Conservation (phyloP, 306 rosid species). For the Cucurbita maxima region DNA sequence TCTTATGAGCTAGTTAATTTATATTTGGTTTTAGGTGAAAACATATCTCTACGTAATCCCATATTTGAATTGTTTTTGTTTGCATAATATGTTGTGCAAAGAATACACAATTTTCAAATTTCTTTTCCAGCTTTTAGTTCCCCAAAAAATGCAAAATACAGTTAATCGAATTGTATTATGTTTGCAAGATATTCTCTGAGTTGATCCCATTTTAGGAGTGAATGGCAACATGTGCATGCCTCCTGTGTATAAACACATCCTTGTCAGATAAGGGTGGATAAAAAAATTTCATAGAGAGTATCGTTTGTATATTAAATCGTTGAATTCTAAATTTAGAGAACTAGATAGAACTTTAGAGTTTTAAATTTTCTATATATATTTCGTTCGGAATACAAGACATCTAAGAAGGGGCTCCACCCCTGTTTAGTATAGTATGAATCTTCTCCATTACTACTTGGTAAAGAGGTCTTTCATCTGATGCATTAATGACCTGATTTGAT, state of each 20-base stretch:
- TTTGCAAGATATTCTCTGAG: neutral
- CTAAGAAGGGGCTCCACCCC: neutral
- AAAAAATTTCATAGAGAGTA: neutral
- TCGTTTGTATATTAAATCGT: neutral
- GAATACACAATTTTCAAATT: neutral
- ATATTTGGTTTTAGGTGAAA: neutral
- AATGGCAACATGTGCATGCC: neutral
- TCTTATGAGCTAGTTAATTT: neutral
- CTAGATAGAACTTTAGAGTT: neutral
- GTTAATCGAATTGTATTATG: neutral
- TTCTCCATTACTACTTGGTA: neutral
- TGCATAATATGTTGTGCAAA: neutral
- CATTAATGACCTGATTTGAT: neutral
- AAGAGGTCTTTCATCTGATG: neutral
- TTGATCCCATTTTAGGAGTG: neutral
- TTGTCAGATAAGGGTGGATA: neutral
- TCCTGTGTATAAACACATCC: neutral
- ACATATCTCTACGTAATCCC: neutral
- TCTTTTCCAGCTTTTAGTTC: neutral
- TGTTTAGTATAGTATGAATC: neutral
- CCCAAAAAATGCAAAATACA: neutral
- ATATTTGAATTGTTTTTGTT: neutral
- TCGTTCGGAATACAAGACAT: neutral
- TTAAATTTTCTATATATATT: neutral
- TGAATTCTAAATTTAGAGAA: neutral